Evolutionary conservation across 768 basidiomycete genomes (phyloP), one percentile per base, ranked within the genome.

Genomic region (Krasilnikovozyma curviuscula): DNA sequence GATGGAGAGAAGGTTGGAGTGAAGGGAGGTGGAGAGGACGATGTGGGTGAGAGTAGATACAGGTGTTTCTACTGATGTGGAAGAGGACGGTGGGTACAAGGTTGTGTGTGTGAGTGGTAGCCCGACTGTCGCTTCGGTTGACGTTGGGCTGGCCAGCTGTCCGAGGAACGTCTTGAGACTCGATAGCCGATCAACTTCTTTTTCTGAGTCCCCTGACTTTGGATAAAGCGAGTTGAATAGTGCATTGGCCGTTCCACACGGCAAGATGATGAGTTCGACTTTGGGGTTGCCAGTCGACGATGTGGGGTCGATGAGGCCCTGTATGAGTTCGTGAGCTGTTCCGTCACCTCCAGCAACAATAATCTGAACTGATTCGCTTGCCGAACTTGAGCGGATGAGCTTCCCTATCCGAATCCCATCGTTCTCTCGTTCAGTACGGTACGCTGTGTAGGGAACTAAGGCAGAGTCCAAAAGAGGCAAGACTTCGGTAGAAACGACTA

Each of bases 231-330:
- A 77, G 6, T 74, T 70, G 63, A 80, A 88, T 29, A 93, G 70
- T 0, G 91, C 91, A 61, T 97, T 95, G 35, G 86, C 88, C n/a
- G 86, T 91, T 23, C 86, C 86, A 42, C 73, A 73, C 4, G 86
- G 84, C 2, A 54, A 28, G 37, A 82, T 66, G 41, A 67, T 40
- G 73, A 71, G 16, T 67, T 75, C 52, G 78, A 67, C n/a, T n/a
- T n/a, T n/a, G n/a, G n/a, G n/a, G n/a, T n/a, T n/a, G n/a, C n/a
- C n/a, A n/a, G n/a, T n/a, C n/a, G n/a, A n/a, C n/a, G n/a, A n/a
- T n/a, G n/a, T n/a, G n/a, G n/a, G n/a, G n/a, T n/a, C n/a, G n/a
- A n/a, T n/a, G n/a, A n/a, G n/a, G n/a, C n/a, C n/a, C n/a, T n/a
- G n/a, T n/a, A n/a, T n/a, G n/a, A n/a, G n/a, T n/a, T n/a, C n/a